Evolutionary conservation across 768 basidiomycete species (phyloP), one percentile per base, ranked within the genome.

Genomic region (Cystobasidium onofrii): DNA sequence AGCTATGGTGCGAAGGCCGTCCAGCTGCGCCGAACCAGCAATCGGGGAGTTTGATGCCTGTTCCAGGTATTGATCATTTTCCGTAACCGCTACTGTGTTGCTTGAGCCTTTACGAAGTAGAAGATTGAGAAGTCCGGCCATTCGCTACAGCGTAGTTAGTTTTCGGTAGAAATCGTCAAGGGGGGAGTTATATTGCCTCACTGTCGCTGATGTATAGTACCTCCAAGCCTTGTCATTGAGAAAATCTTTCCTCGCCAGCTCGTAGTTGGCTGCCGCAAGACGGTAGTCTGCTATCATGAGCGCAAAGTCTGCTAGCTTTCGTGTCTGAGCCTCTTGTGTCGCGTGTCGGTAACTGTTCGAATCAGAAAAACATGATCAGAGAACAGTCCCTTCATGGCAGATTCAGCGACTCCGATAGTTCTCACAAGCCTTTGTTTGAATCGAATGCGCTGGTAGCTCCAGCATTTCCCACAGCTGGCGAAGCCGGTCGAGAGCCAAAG

Each of bases 281-380:
- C 90, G 92, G 80, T 88, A 87, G 81, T 99, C 96, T 1, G 92
- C 90, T 1, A 98, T 82, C 73, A 94, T 87, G 23, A 96, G 96
- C 10, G 92, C 88, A 82, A 98, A 94, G 81, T 99, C 96, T 12
- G 93, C 96, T 1, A 98, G 83, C n/a, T 95, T 87, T 55, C 92
- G 85, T 0, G 81, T 79, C 29, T 81, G 77, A 0, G 81, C 78
- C 54, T 81, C 81, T 12, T 79, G 78, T 0, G 82, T 72, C 0
- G 77, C 61, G 13, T 77, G 74, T 1, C 80, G 81, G 72, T 83
- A 83, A 76, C 82, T 83, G 63, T n/a, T 33, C n/a, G n/a, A 18
- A 31, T 13, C 15, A 43, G 7, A 25, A 44, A 20, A 43, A 43
- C 18, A 43, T 9, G 63, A 57, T 18, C 23, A 27, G 12, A 4